phyloP scores from a whole-genome alignment of 2,329 filamentous ascomycete genomes.

The Fusarium bulbicola region DNA sequence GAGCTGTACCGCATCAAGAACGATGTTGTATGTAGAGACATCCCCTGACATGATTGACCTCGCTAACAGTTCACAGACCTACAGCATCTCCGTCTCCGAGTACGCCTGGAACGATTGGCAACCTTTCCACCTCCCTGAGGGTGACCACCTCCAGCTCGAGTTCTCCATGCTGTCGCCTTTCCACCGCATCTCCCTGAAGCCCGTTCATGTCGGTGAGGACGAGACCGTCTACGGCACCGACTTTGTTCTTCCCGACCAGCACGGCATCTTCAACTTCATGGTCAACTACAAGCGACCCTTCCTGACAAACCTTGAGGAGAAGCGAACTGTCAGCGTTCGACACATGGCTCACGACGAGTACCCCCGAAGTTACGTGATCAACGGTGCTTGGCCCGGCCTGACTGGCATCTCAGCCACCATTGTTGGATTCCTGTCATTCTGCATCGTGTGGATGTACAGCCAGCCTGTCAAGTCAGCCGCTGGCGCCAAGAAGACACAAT shows the following conservation, averaged over 20 bases:
- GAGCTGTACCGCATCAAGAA: conserved; percentile 95
- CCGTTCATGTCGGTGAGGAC: conserved; percentile 66
- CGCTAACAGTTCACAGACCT: conserved; percentile 66
- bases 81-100: conserved; percentile 89
- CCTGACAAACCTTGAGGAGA: conserved; percentile 88
- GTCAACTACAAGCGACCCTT: conserved; percentile 98
- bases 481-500: conserved; percentile 59
- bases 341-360: conserved; percentile 99
- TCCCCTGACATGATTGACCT: not conserved
- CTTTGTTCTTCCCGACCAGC: conserved; percentile 92
- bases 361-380: conserved; percentile 89
- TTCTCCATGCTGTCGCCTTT: conserved; percentile 99
- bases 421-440: conserved; percentile 84
- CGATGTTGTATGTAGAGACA: conserved; percentile 76
- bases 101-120: conserved; percentile 78
- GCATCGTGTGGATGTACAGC: conserved; percentile 85
- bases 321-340: conserved; percentile 91
- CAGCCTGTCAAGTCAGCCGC: conserved; percentile 53
- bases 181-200: conserved; percentile 81
- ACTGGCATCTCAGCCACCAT: conserved; percentile 86
- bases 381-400: conserved; percentile 94
- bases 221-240: conserved; percentile 77
- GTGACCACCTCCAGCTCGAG: conserved; percentile 88
- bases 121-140: conserved; percentile 75
- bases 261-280: conserved; percentile 98